Base-by-base conservation (phyloP, 441 rosid species). In the Erysimum cheiri region DNA sequence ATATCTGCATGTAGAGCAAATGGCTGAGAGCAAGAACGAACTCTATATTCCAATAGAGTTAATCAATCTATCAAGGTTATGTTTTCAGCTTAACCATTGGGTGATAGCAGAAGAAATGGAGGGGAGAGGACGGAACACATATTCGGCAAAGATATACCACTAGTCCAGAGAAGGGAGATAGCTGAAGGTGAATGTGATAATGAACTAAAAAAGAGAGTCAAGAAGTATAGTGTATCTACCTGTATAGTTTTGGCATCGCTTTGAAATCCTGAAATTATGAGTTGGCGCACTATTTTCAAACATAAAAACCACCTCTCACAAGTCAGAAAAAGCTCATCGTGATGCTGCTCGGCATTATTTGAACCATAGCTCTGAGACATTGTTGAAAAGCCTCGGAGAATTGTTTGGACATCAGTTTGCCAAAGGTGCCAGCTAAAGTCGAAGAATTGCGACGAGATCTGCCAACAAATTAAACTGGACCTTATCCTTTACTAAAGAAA, bases 261-360 rank as follows among this genome's bases (percentile, higher is more conserved):
- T 78, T 77, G 98, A 77, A 87, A 92, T 71, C 98, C 97, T 15
- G 97, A 96, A 73, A 91, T 74, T 59, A 89, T 81, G 78, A 96
- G 79, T 61, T 88, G 93, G 33, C 98, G 90, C 67, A 91, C 83
- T 69, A 89, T 91, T 85, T 91, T 96, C 70, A 82, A 85, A 80
- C 99, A 96, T 67, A 89, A 77, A 72, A 96, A 82, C 98, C 99
- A 96, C 84, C 97, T 91, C 81, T 96, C 98, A 79, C 97, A 84
- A 39, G 77, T 89, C 68, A 96, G 74, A 73, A 88, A 85, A 74
- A 91, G 90, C 77, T 96, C 99, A 71, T 87, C 89, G 15, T 81
- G 88, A 81, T 79, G 89, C 73, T 85, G 90, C 75, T 84, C 89
- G 35, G 72, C 54, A 72, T 83, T 69, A 82, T 80, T 86, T 59